These are phyloP conservation scores for Chrysophaeum taylorii DNA, from an alignment of 352 stramenopile species.

Conservation along the genomic window DNA sequence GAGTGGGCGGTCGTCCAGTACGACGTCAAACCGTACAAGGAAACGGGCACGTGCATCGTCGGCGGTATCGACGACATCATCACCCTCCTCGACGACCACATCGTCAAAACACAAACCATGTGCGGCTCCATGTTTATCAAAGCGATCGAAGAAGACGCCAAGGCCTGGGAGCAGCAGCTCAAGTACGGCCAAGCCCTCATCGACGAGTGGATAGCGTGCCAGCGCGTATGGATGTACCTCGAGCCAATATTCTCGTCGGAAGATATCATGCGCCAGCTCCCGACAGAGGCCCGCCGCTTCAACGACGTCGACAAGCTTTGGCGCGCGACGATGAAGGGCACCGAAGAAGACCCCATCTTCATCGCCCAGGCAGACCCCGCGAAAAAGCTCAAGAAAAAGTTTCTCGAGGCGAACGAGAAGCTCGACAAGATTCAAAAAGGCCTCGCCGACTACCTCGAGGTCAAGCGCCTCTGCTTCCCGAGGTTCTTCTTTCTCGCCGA, in stretches of 20 bases:
- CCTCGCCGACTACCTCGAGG: constrained; percentile 81
- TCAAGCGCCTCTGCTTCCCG: constrained; percentile 79
- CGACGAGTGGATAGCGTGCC: constrained; percentile 82
- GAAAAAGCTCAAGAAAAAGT: constrained; percentile 78
- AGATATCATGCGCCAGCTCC: constrained; percentile 85
- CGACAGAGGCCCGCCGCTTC: constrained; percentile 77
- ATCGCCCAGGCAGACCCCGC: constrained; percentile 62
- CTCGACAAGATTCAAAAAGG: constrained; percentile 85
- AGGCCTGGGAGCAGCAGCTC: constrained; percentile 65
- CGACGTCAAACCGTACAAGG: constrained; percentile 75
- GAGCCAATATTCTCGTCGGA: constrained; percentile 87
- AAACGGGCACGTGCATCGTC: constrained; percentile 74
- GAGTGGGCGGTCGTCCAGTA: constrained; percentile 87
- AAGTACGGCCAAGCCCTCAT: constrained; percentile 63
- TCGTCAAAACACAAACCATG: constrained; percentile 89
- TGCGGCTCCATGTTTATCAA: constrained; percentile 83
- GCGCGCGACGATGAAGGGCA: constrained; percentile 83
- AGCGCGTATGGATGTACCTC: constrained; percentile 86
- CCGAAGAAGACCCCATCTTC: constrained; percentile 74
- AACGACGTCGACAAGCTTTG: constrained; percentile 74
- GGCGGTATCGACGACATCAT: constrained; percentile 66
- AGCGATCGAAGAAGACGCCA: constrained; percentile 72
- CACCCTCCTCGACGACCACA: constrained; percentile 76
- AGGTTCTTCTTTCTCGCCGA: constrained; percentile 89
- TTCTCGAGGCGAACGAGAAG: constrained; percentile 80